Evolutionary conservation across 768 basidiomycete genomes (phyloP).

Genomic region (Boletellus sp.): DNA sequence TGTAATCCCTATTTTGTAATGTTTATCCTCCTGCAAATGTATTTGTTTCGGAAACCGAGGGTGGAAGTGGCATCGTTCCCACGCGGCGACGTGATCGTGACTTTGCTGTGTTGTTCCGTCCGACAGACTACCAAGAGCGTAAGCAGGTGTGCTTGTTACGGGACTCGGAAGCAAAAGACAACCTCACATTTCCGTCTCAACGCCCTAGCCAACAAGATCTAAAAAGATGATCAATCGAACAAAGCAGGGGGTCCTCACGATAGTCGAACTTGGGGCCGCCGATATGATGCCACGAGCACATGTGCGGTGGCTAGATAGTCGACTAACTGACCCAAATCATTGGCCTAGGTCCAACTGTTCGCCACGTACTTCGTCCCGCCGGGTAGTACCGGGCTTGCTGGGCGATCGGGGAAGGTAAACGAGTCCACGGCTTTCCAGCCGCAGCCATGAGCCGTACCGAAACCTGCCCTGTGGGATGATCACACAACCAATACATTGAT

Average conservation of each 20-base stretch:
- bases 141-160: no score
- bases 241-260: not conserved
- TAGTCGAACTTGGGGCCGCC: not conserved
- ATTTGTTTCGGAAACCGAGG: not conserved
- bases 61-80: not conserved
- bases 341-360: not conserved
- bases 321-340: not conserved
- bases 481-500: not conserved
- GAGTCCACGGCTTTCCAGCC: no score
- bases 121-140: no score
- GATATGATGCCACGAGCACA: not conserved
- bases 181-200: no score
- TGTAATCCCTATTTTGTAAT: not conserved
- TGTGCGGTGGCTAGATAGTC: not conserved
- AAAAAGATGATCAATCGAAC: not conserved
- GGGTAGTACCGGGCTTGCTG: no score
- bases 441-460: no score
- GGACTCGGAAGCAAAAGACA: no score
- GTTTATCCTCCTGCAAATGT: not conserved
- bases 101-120: no score
- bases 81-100: not conserved
- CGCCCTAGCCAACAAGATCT: no score
- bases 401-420: no score
- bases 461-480: no score
- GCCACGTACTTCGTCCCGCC: not conserved